These are phyloP conservation scores for Aaosphaeria arxii DNA, from an alignment of 2,329 filamentous ascomycete species.

Conservation along the genomic window DNA sequence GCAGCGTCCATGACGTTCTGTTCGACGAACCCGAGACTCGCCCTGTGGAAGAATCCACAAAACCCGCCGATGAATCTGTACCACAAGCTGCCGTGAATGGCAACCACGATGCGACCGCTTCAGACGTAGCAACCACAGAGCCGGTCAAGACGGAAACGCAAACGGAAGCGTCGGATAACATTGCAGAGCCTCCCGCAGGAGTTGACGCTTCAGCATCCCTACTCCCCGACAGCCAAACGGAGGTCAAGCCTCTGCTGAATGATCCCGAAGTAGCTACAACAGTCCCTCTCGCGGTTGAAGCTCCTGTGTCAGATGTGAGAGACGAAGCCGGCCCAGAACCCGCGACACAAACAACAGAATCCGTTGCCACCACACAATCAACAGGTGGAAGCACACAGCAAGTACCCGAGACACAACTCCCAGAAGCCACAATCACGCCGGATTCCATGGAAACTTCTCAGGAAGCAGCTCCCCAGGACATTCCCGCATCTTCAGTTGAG, in stretches of 20 bases:
- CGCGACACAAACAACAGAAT: constrained; percentile 2
- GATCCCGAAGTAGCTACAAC: constrained; percentile 26
- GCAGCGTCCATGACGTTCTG: constrained; percentile 33
- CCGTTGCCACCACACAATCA: constrained; percentile 7
- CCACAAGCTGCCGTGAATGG: constrained; percentile 27
- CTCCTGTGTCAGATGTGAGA: constrained; percentile 35
- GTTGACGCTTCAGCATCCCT: constrained; percentile 44
- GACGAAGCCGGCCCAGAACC: constrained; percentile 20
- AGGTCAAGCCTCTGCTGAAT: constrained; percentile 40
- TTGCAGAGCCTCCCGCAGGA: constrained; percentile 40
- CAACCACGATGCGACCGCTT: constrained; percentile 13
- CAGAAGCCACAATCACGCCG: constrained; percentile 5
- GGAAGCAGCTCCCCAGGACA: constrained; percentile 4
- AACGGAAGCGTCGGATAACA: not conserved
- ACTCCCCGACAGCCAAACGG: constrained; percentile 39
- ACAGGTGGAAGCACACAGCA: constrained; percentile 24
- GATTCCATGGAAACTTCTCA: constrained; percentile 28
- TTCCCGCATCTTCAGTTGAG: constrained; percentile 4
- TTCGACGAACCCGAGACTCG: constrained; percentile 29
- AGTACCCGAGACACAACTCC: constrained; percentile 28
- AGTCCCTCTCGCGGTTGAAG: constrained; percentile 40
- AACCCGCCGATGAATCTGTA: constrained; percentile 10
- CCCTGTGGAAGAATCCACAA: constrained; percentile 15
- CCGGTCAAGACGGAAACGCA: constrained; percentile 16
- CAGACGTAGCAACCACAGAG: constrained; percentile 26